Evolutionary conservation across 1,284 basidiomycete species (phyloP), one percentile per base, ranked within the genome.

Genomic region (Microbotryomycetes sp.): DNA sequence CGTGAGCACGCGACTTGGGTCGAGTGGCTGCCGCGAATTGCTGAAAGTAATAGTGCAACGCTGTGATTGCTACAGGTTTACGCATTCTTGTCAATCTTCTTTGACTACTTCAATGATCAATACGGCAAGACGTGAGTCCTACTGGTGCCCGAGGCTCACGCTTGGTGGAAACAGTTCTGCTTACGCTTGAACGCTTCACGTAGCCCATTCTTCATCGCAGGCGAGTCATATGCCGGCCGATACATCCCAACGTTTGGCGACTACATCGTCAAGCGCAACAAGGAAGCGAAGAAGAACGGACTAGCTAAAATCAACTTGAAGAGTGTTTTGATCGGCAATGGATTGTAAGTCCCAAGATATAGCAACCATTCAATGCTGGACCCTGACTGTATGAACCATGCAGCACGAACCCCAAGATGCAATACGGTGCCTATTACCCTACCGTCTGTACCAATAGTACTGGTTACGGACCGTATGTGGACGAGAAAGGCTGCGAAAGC

Each of bases 31-130:
- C n/a, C n/a, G n/a, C n/a, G n/a, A n/a, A n/a, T n/a, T n/a, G n/a
- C n/a, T n/a, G n/a, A n/a, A n/a, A 9, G 36, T 42, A 42, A 42
- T 42, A 12, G 36, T 19, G 19, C 9, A 42, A 12, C 36, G 36
- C 36, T 15, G 1, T 14, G 15, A n/a, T 14, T 29, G 2, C 4
- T 23, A 12, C 16, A 71, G 70, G 59, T 71, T 6, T 67, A 69
- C 49, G 71, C 71, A 2, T 76, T 77, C 66, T 69, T 77, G 1
- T 71, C 74, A 49, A 75, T 77, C 69, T 76, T 76, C 62, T 76
- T 77, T 65, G 64, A 68, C 22, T 70, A 72, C 9, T 77, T 76
- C 60, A 56, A 65, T 22, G 72, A 73, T 67, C 68, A 67, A 51
- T 68, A 68, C 47, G 60, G 58, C 14, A 49, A 64, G 25, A 4